Base-by-base conservation (phyloP, 306 rosid species). In the Cucurbita maxima region DNA sequence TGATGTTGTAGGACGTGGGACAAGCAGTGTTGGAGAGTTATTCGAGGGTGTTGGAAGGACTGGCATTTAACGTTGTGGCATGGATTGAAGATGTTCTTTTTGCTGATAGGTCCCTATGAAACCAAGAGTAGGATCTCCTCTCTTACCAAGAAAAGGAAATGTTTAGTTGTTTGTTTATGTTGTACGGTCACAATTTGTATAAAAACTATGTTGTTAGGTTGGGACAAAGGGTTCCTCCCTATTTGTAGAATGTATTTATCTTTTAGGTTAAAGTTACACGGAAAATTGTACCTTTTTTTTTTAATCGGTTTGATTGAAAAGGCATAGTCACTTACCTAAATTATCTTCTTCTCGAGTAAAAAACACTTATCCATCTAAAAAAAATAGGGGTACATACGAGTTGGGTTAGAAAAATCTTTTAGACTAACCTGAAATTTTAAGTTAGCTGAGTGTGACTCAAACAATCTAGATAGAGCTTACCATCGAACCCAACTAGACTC, bases 11-110 rank as follows among this genome's bases (percentile, higher is more conserved):
- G 95, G 95, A 88, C 79, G 89, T 88, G 18, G 95, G 91, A 50
- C 82, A 79, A 74, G 91, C 95, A 72, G 79, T 80, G 69, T 73
- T 88, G 54, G 95, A 88, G 72, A 88, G 95, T 81, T 88, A 88
- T 81, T 86, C 95, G 66, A 88, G 95, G 80, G 89, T 88, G 10
- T 82, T 88, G 70, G 95, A 88, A 85, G 86, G 95, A 25, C 74
- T 86, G 73, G 88, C 95, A 62, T 88, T 88, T 89, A 88, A 88
- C 83, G 80, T 83, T 64, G 95, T 88, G 58, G 89, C 95, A 71
- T 88, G 95, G 95, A 86, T 80, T 81, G 91, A 88, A 76, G 91
- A 86, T 84, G 95, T 84, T 80, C 77, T 81, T 75, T 40, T 43
- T 75, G 84, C 78, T 67, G 89, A 88, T 79, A 81, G 81, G 76